A percentile compares a stretch with the other conserved stretches of the same genome.
These are phyloP conservation scores for Punica granatum DNA, from an alignment of 345 rosid species.

Conservation along the genomic window DNA sequence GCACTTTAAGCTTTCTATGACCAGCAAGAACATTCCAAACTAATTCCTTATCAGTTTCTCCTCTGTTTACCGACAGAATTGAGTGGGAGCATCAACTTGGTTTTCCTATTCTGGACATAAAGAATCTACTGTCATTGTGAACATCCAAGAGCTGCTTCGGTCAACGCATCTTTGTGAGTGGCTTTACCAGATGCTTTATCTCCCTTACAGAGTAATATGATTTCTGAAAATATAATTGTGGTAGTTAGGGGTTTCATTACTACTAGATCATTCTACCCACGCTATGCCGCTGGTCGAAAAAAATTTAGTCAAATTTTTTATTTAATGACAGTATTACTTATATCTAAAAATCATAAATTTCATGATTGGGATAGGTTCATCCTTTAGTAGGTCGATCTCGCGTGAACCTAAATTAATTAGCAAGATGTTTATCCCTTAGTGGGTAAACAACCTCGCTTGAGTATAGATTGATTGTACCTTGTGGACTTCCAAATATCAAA, in stretches of 20 bases:
- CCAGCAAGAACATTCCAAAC: background rate
- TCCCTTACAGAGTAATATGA: background rate
- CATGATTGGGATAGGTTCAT: too few relatives aligned
- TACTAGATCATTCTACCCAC: too few relatives aligned
- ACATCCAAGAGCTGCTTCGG: constrained; percentile 1
- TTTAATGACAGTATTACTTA: too few relatives aligned
- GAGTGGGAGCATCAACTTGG: background rate
- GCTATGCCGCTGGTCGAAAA: too few relatives aligned
- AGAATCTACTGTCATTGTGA: background rate
- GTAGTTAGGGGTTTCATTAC: background rate
- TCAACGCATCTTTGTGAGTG: background rate
- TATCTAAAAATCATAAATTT: too few relatives aligned
- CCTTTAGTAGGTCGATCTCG: too few relatives aligned
- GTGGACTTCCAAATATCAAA: too few relatives aligned
- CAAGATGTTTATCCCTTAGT: too few relatives aligned
- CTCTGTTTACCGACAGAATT: background rate
- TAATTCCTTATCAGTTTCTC: background rate
- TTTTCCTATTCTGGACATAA: background rate
- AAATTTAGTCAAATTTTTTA: too few relatives aligned
- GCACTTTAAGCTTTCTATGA: background rate
- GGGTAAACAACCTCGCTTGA: too few relatives aligned
- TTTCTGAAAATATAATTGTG: background rate
- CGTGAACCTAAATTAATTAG: too few relatives aligned
- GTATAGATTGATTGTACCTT: too few relatives aligned
- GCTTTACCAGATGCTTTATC: background rate